Conservation (phyloP, 2,329 filamentous ascomycete genomes). For the Nemania sp. region DNA sequence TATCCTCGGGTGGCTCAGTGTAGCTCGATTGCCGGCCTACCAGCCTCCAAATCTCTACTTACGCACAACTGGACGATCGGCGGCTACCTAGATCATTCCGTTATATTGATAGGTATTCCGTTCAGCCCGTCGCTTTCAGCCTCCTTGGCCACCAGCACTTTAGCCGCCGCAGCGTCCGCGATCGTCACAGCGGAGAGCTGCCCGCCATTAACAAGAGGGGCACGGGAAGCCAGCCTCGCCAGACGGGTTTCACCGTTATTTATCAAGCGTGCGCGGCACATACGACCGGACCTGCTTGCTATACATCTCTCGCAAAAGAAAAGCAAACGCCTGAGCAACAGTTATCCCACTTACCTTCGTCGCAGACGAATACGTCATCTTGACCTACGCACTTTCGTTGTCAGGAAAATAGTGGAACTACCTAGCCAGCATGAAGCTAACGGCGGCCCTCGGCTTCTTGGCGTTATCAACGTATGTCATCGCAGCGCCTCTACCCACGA, state of each 20-base stretch:
- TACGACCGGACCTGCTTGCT: too few relatives aligned
- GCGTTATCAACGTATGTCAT: conserved; percentile 21
- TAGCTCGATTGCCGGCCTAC: too few relatives aligned
- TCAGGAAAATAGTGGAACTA: not conserved
- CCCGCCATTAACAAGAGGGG: not conserved
- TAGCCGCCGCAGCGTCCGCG: conserved; percentile 3
- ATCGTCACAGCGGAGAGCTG: not conserved
- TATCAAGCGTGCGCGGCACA: too few relatives aligned
- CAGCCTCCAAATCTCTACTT: not conserved
- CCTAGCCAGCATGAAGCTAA: conserved; percentile 25
- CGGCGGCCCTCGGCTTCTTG: conserved; percentile 19
- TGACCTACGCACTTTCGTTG: not conserved
- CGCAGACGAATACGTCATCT: too few relatives aligned
- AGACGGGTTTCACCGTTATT: too few relatives aligned
- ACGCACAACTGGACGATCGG: not conserved
- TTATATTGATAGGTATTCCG: not conserved
- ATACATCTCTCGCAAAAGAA: too few relatives aligned
- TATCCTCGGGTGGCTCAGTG: too few relatives aligned
- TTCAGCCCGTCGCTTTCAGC: not conserved
- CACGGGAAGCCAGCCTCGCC: too few relatives aligned
- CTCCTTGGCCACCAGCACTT: conserved; percentile 2
- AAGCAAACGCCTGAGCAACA: too few relatives aligned
- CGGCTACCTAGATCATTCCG: not conserved
- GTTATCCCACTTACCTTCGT: too few relatives aligned
- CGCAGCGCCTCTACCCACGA: conserved; percentile 18